Evolutionary conservation across 495 filamentous ascomycete genomes (phyloP).

Genomic region (Endocarpon pusillum): DNA sequence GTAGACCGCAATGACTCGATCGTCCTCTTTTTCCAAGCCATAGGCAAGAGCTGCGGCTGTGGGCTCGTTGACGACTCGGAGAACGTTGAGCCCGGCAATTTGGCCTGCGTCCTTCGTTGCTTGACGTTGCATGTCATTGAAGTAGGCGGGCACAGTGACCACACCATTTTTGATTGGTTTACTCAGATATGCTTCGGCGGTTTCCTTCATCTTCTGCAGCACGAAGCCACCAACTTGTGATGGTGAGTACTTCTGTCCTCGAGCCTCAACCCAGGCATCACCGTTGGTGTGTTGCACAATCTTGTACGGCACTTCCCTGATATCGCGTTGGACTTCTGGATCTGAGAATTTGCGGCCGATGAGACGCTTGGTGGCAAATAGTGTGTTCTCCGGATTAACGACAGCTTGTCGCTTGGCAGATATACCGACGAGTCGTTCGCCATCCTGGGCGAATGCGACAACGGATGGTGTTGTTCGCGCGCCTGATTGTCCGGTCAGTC

Average conservation of each 20-base stretch:
- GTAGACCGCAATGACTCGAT: constrained; percentile 86
- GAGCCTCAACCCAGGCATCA: constrained; percentile 94
- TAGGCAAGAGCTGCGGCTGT: constrained; percentile 91
- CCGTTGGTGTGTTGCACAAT: constrained; percentile 97
- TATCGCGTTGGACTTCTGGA: constrained; percentile 88
- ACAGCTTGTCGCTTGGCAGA: constrained; percentile 98
- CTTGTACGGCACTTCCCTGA: constrained; percentile 98
- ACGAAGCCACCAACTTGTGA: constrained; percentile 97
- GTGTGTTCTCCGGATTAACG: constrained; percentile 97
- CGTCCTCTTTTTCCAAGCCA: constrained; percentile 82
- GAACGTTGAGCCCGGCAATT: constrained; percentile 86
- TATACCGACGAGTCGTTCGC: constrained; percentile 93
- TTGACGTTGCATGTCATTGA: constrained; percentile 96
- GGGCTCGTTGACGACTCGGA: constrained; percentile 93
- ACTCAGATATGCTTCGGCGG: constrained; percentile 77
- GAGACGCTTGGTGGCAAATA: constrained; percentile 98
- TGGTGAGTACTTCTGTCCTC: constrained; percentile 92
- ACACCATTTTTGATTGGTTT: constrained; percentile 87
- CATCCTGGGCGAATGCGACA: constrained; percentile 91
- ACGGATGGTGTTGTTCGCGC: constrained; percentile 92
- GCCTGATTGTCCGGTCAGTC: constrained; percentile 34
- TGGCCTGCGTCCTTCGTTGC: constrained; percentile 96
- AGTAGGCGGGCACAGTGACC: constrained; percentile 92
- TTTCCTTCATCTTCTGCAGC: constrained; percentile 98
- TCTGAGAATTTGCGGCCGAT: constrained; percentile 98